Evolutionary conservation across 108 stramenopile genomes (phyloP), one percentile per base, ranked within the genome.

Genomic region (Skeletonema menzelii): DNA sequence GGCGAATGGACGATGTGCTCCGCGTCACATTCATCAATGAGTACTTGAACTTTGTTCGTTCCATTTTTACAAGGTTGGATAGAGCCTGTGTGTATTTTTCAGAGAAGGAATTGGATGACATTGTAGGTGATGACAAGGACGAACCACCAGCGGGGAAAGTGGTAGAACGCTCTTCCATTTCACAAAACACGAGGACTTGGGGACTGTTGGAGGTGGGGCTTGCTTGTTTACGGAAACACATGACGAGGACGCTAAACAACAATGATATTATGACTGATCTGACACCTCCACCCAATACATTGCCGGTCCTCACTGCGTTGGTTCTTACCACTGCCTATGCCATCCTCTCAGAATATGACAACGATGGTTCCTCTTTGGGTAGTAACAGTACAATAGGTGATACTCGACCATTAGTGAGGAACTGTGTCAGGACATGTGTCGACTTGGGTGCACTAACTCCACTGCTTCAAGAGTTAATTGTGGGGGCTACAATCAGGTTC

Each of bases 61-160:
- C 81, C 63, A 86, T 96, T 19, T 96, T 91, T 59, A 74, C 93
- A 56, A 89, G 88, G 73, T 82, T 96, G 44, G 95, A 96, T 80
- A 76, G 88, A 46, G 79, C 72, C 28, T 92, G 79, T 71, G 82
- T 90, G 0, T 82, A 65, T 27, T 20, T 56, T 5, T 10, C 75
- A 13, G 70, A 71, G 8, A 56, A 31, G 27, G 70, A 53, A 27
- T 28, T 76, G 12, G 74, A 71, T 49, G 56, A 60, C 1, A 34
- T 75, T 32, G 14, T 17, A 67, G 56, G 46, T 10, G 26, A 38
- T 30, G 63, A 30, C 8, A 64, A 47, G 14, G 64, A 62, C 30
- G 24, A 60, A 22, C 73, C 76, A 44, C 70, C 53, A 10, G 57
- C 34, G 17, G 72, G 73, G 11, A 70, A 75, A 49, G 75, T 75